Evolutionary conservation across 768 basidiomycete species (phyloP), one percentile per base, ranked within the genome.

Genomic region (Tulasnella sp.): DNA sequence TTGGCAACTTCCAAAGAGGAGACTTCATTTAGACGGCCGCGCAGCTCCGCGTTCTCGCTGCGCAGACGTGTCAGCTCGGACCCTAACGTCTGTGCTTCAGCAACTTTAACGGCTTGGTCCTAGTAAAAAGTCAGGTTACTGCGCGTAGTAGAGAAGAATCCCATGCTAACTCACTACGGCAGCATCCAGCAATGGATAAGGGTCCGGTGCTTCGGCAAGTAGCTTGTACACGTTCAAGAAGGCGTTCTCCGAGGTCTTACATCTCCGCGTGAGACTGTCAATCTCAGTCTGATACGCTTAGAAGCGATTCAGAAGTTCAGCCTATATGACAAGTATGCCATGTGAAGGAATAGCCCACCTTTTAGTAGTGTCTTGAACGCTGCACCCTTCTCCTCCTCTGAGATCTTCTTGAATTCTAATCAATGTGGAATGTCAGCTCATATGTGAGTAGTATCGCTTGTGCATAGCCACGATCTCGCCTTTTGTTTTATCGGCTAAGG

Each of bases 211-310:
- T 67, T 99, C 96, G 0, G 94, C 92, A 7, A 99, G 73, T 21
- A 94, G 81, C 69, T 98, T 98, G 77, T 98, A 98, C 19, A 93
- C 85, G 65, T 84, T 90, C n/a, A 98, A 76, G 72, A 99, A 98
- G 0, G 92, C 89, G 66, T 87, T 93, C 76, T 99, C 96, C 9
- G 92, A 87, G 22, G 80, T 72, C 69, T 97, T 97, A 41, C 85
- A 89, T 8, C 96, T 85, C 65, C 89, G 87, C 0, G 94, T 98
- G 63, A 99, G 81, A 67, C 76, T 85, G 75, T 99, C 96, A 59
- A 99, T 97, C 73, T 98, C 96, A 29, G 57, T 62, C 44, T 62
- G 61, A 31, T 62, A 62, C 19, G 61, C 61, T 62, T 46, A 22
- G 5, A 34, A 15, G 34, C 5, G 7, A 38, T 7, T 38, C 34